Evolutionary conservation across 1,284 basidiomycete genomes (phyloP).

Genomic region (Naganishia sp.): DNA sequence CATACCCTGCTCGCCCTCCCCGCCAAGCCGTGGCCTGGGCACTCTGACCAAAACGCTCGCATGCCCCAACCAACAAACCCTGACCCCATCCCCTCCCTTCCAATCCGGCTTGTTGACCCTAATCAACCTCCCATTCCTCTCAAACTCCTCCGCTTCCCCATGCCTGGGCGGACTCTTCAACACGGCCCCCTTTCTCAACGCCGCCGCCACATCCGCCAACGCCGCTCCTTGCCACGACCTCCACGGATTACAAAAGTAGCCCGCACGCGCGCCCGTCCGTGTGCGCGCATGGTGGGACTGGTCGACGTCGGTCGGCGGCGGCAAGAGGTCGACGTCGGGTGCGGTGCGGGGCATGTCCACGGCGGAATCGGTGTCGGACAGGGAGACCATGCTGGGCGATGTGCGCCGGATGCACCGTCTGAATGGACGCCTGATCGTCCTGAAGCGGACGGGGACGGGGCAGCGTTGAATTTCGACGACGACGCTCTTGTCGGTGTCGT

Average conservation of each 20-base stretch:
- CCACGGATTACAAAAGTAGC: slow-evolving; percentile 53
- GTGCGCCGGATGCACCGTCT: too few relatives aligned
- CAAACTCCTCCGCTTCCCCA: slow-evolving; percentile 41
- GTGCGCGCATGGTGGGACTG: slow-evolving; percentile 7
- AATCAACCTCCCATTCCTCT: slow-evolving; percentile 50
- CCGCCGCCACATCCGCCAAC: slow-evolving; percentile 44
- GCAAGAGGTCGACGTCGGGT: background rate
- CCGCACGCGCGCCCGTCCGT: slow-evolving; percentile 26
- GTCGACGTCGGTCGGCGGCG: slow-evolving; percentile 3
- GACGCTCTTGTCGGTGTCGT: too few relatives aligned
- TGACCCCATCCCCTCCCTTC: slow-evolving; percentile 34
- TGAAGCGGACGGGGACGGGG: too few relatives aligned
- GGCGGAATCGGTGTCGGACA: background rate
- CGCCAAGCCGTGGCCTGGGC: slow-evolving; percentile 31
- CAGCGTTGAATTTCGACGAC: too few relatives aligned
- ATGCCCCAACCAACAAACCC: slow-evolving; percentile 53
- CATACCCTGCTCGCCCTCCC: slow-evolving; percentile 32
- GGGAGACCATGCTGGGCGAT: background rate
- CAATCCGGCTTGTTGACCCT: slow-evolving; percentile 44
- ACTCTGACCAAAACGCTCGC: slow-evolving; percentile 48
- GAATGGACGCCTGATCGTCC: too few relatives aligned
- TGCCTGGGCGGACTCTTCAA: slow-evolving; percentile 40
- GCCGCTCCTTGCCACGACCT: slow-evolving; percentile 48
- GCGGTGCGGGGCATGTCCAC: background rate
- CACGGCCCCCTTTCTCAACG: slow-evolving; percentile 49